Percentiles rank a stretch among this genome's conserved stretches.
phyloP scores from a whole-genome alignment of 2,329 filamentous ascomycete species.

The Chaetomium globosum region DNA sequence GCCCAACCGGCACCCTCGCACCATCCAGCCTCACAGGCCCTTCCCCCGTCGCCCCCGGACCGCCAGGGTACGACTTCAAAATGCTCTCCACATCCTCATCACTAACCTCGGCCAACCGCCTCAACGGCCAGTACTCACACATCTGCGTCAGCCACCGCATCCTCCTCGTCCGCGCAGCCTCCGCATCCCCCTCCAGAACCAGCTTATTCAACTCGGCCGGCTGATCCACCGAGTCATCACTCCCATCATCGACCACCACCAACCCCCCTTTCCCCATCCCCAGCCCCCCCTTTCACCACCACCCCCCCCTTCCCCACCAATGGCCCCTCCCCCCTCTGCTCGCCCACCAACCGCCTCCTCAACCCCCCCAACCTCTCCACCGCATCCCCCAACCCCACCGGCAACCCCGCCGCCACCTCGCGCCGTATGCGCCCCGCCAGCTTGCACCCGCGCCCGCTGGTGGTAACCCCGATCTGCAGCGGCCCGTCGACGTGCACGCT shows the following conservation, averaged over 20 bases:
- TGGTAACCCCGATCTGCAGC: conserved; percentile 92
- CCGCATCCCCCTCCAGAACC: conserved; percentile 71
- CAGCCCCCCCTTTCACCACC: conserved; percentile 40
- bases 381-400: conserved; percentile 72
- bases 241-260: conserved; percentile 39
- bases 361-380: conserved; percentile 77
- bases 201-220: conserved; percentile 81
- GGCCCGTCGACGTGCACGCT: conserved; percentile 89
- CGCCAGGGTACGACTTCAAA: conserved; percentile 67
- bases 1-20: conserved; percentile 51
- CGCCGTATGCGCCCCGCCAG: conserved; percentile 84
- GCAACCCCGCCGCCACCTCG: conserved; percentile 81
- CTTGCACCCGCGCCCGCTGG: conserved; percentile 92
- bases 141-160: conserved; percentile 95
- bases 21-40: background rate
- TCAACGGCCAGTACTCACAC: conserved; percentile 97
- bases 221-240: conserved; percentile 71
- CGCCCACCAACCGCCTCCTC: conserved; percentile 64
- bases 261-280: conserved; percentile 22
- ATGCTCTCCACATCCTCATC: conserved; percentile 78
- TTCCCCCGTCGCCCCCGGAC: background rate
- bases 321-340: conserved; percentile 41
- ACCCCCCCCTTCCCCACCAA: conserved; percentile 42
- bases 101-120: conserved; percentile 74
- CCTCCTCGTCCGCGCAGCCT: conserved; percentile 74